A percentile compares a stretch with the other conserved stretches of the same genome.
phyloP scores from a whole-genome alignment of 345 rosid species.

The Eucalyptus dawsonii region DNA sequence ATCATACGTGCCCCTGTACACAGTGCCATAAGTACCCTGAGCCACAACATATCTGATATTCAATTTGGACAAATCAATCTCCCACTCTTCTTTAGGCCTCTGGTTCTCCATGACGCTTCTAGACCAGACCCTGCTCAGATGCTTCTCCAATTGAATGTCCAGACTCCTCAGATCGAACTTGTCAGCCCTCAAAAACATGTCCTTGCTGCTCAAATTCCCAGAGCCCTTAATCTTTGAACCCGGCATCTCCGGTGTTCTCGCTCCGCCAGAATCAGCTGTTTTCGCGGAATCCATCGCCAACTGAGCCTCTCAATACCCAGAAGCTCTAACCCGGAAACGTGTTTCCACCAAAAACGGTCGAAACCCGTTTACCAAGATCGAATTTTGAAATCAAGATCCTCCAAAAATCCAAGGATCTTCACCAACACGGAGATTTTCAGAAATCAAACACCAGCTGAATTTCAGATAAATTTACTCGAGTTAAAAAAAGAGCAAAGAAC shows the following conservation, averaged over 20 bases:
- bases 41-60: constrained; percentile 54
- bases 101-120: constrained; percentile 35
- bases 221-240: constrained; percentile 15
- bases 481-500: not conserved
- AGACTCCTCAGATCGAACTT: constrained; percentile 76
- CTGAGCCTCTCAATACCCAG: not conserved
- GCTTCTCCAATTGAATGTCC: constrained; percentile 90
- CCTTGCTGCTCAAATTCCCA: constrained; percentile 47
- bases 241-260: not conserved
- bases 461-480: not conserved
- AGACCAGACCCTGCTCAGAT: constrained; percentile 75
- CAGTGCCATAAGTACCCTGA: constrained; percentile 80
- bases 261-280: constrained; percentile 12
- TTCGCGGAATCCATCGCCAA: not conserved
- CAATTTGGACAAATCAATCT: constrained; percentile 78
- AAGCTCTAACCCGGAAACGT: not conserved
- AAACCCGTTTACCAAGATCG: not conserved
- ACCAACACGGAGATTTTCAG: not conserved
- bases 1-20: constrained; percentile 71
- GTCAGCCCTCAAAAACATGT: constrained; percentile 68
- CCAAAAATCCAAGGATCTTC: not conserved
- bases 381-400: not conserved
- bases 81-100: constrained; percentile 72
- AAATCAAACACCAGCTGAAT: not conserved
- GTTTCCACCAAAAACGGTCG: not conserved